A percentile compares a stretch with the other conserved stretches of the same genome.
Conservation (phyloP, 371 early-diverging fungal genomes). For the Zancudomyces culisetae region DNA sequence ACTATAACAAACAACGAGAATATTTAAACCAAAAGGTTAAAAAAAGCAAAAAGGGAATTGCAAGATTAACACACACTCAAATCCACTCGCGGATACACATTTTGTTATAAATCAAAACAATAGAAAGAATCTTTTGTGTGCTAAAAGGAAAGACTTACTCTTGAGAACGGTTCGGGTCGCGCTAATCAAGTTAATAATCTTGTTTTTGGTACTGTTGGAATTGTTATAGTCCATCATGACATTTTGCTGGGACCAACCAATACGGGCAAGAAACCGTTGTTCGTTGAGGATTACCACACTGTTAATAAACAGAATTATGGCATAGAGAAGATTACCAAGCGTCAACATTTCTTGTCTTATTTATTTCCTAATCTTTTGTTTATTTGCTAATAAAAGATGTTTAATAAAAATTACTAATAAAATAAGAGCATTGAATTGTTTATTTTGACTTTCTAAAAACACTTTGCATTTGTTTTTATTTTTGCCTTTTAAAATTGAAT, state of each 20-base stretch:
- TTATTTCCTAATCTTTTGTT: background rate
- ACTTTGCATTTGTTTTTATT: no score
- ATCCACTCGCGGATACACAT: background rate
- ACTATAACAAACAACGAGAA: background rate
- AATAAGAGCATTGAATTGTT: no score
- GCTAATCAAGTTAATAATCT: constrained; percentile 70
- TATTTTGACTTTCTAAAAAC: no score
- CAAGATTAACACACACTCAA: background rate
- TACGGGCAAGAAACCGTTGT: constrained; percentile 82
- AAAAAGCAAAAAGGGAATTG: background rate
- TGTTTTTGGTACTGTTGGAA: constrained; percentile 55
- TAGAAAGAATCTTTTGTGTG: background rate
- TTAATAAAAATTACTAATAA: no score
- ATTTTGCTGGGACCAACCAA: constrained; percentile 48
- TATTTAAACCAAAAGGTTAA: background rate
- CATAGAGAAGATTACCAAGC: constrained; percentile 57
- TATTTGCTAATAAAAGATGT: background rate
- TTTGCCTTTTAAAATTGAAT: no score
- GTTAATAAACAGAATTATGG: constrained; percentile 64
- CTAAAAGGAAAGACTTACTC: constrained; percentile 34
- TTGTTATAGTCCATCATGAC: constrained; percentile 43
- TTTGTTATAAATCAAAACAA: no score
- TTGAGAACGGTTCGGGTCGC: constrained; percentile 80
- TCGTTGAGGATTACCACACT: constrained; percentile 83
- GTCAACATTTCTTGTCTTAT: constrained; percentile 25